Percentiles rank a stretch among this genome's conserved stretches.
These are phyloP conservation scores for Naganishia vaughanmartiniae DNA, from an alignment of 768 basidiomycete genomes.

Conservation along the genomic window DNA sequence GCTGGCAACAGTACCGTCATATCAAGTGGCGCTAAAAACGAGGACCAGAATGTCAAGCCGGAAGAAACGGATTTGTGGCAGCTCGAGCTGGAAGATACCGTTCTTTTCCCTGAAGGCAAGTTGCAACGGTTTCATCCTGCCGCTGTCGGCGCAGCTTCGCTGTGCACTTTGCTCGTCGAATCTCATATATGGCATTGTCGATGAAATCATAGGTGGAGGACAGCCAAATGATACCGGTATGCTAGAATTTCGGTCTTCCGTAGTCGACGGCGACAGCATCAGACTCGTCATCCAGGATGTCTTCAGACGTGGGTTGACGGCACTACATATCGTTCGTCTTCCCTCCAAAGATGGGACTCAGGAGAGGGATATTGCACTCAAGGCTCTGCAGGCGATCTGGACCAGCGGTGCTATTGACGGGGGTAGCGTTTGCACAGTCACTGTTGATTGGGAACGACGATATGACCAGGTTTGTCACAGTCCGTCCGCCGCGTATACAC, in stretches of 20 bases:
- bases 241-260: slow-evolving; percentile 28
- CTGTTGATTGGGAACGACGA: slow-evolving; percentile 50
- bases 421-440: slow-evolving; percentile 38
- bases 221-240: slow-evolving; percentile 48
- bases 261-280: not conserved
- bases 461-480: slow-evolving; percentile 42
- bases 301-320: slow-evolving; percentile 41
- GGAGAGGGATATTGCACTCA: slow-evolving; percentile 10
- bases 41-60: not conserved
- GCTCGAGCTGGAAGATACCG: slow-evolving; percentile 47
- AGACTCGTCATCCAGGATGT: slow-evolving; percentile 26
- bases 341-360: slow-evolving; percentile 19
- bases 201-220: slow-evolving; percentile 42
- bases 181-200: too few relatives aligned
- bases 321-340: slow-evolving; percentile 45
- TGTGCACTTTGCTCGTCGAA: not conserved
- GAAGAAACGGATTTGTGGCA: slow-evolving; percentile 41
- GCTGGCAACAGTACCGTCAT: not conserved
- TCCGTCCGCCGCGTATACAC: slow-evolving; percentile 1
- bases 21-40: not conserved
- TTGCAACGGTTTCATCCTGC: not conserved
- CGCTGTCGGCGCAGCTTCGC: not conserved
- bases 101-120: slow-evolving; percentile 51
- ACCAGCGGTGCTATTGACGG: slow-evolving; percentile 6
- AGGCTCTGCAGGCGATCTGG: slow-evolving; percentile 21